These are phyloP conservation scores for Fusarium chaquense DNA, from an alignment of 2,329 filamentous ascomycete genomes.

Conservation along the genomic window DNA sequence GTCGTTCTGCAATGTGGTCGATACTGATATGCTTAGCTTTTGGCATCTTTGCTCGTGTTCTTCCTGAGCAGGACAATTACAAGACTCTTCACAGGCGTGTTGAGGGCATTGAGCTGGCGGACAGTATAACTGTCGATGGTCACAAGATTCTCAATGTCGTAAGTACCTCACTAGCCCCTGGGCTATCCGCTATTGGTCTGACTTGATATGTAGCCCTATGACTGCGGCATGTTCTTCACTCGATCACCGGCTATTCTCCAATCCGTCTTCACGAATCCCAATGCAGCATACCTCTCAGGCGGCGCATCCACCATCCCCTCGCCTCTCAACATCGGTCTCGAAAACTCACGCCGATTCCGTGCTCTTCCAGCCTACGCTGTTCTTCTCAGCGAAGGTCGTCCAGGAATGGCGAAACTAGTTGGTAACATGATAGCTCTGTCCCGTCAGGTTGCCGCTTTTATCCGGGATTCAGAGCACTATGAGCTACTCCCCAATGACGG, in stretches of 20 bases:
- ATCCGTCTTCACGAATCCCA: constrained; percentile 82
- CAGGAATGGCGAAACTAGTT: constrained; percentile 77
- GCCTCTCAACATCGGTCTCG: constrained; percentile 86
- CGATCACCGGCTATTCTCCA: constrained; percentile 69
- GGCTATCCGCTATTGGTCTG: not conserved
- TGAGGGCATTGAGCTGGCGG: constrained; percentile 80
- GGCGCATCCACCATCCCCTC: constrained; percentile 70
- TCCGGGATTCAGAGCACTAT: constrained; percentile 72
- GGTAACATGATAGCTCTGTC: constrained; percentile 78
- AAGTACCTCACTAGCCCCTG: constrained; percentile 49
- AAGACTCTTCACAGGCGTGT: constrained; percentile 61
- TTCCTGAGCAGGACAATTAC: constrained; percentile 71
- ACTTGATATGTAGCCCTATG: constrained; percentile 73
- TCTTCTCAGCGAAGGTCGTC: constrained; percentile 77
- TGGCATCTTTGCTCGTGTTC: constrained; percentile 79
- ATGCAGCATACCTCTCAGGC: constrained; percentile 80
- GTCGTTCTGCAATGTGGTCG: too few relatives aligned
- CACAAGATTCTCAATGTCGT: constrained; percentile 95
- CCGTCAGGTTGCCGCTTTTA: constrained; percentile 72
- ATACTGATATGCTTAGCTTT: constrained; percentile 69
- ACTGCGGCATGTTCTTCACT: constrained; percentile 90
- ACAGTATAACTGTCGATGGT: constrained; percentile 87
- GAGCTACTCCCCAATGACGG: constrained; percentile 71
- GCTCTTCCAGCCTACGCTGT: constrained; percentile 90
- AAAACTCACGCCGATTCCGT: constrained; percentile 91